These are phyloP conservation scores for Saxophila tyrrhenica DNA, from an alignment of 495 filamentous ascomycete species.

Conservation along the genomic window DNA sequence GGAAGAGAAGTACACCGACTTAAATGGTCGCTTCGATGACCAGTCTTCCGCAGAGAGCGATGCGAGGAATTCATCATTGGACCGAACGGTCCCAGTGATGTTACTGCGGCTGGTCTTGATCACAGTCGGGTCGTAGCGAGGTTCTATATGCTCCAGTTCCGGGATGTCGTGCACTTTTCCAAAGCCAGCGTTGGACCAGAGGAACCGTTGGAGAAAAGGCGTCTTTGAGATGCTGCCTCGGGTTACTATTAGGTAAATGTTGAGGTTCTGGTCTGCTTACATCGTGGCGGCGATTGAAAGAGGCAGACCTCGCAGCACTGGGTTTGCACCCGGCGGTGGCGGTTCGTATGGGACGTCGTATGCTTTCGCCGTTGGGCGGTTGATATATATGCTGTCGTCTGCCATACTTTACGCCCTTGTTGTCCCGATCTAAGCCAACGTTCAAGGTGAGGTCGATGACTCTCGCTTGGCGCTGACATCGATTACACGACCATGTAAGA, in stretches of 20 bases:
- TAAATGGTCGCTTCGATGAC: slow-evolving; percentile 30
- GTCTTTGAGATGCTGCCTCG: slow-evolving; percentile 42
- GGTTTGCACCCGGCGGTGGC: slow-evolving; percentile 9
- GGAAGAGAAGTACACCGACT: slow-evolving; percentile 44
- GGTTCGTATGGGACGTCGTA: slow-evolving; percentile 15
- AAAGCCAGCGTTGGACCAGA: slow-evolving; percentile 74
- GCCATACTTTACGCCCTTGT: not conserved
- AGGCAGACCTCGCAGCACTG: slow-evolving; percentile 1
- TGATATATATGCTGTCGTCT: not conserved
- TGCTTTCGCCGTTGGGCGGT: slow-evolving; percentile 1
- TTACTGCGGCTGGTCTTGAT: slow-evolving; percentile 27
- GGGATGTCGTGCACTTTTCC: slow-evolving; percentile 44
- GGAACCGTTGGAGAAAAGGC: slow-evolving; percentile 42
- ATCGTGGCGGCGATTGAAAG: not conserved
- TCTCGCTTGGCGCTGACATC: not conserved
- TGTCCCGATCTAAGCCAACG: not conserved
- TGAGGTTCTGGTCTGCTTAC: not conserved
- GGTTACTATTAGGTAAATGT: not conserved
- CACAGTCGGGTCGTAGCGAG: slow-evolving; percentile 76
- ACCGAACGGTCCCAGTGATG: not conserved
- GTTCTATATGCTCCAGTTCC: slow-evolving; percentile 46
- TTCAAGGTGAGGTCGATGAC: not conserved
- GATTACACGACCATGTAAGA: not conserved
- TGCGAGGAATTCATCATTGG: not conserved
- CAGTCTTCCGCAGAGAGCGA: not conserved